Base-by-base conservation (phyloP, 192 early-diverging fungal genomes). In the Linnemannia exigua region DNA sequence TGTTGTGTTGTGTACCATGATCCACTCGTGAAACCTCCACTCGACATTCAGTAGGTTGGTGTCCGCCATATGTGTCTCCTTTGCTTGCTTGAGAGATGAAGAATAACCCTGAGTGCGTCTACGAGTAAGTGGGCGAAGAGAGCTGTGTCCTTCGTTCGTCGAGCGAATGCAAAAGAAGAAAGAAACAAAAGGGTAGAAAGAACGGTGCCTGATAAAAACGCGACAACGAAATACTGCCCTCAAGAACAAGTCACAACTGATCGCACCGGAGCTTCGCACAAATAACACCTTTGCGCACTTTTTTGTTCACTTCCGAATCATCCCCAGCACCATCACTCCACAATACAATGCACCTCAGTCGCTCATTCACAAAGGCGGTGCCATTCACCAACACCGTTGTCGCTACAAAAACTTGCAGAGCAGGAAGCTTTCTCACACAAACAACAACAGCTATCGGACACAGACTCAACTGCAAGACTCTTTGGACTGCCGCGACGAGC, bases 21-120 rank as follows among this genome's bases (percentile, higher is more conserved):
- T 79, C 84, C 84, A 86, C 41, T 86, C 84, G 67, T 86, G 84
- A 54, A 86, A 86, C 28, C 84, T 78, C 84, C 84, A 86, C 68
- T 86, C 84, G 41, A 86, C 72, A 38, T 79, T 80, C 33, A 86
- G 25, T 14, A 86, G 38, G 61, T 86, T 80, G 6, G 44, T 36
- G 14, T 80, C 79, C 7, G 66, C 72, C 71, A 63, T 72, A 47
- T 35, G 41, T 44, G 41, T 44, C 9, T 44, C 41, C 9, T 70
- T 63, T 63, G 14, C 28, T 12, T 63, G 28, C 14, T 63, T 9
- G 15, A 3, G 19, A 28, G 58, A n/a, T 2, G 58, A 15, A 63
- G 2, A 31, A 14, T 7, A 25, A 31, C 28, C 67, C 11, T n/a
- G 74, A 16, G 28, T 12, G 58, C 25, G 28, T 31, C 25, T n/a